These are phyloP conservation scores for Penicillium fuscoglaucum DNA, from an alignment of 2,329 filamentous ascomycete species.

Conservation along the genomic window DNA sequence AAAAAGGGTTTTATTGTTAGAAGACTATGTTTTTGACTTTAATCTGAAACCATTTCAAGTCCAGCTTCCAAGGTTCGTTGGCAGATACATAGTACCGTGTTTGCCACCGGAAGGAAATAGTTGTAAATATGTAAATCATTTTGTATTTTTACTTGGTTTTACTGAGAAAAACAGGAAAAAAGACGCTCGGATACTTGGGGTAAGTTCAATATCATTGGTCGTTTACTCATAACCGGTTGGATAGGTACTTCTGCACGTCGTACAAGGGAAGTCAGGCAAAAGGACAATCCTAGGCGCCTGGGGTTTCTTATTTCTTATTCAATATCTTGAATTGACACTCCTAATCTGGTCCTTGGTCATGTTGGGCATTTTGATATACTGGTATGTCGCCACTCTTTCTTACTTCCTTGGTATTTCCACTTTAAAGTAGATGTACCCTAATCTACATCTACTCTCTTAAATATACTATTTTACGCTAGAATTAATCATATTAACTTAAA, in stretches of 20 bases:
- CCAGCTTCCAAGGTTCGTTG: background rate
- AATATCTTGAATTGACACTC: background rate
- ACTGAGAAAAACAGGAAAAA: no score
- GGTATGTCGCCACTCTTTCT: background rate
- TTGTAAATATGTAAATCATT: no score
- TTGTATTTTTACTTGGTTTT: no score
- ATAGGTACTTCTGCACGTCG: conserved; percentile 17
- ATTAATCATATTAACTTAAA: background rate
- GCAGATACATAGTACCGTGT: background rate
- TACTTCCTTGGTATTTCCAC: background rate
- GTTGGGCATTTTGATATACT: background rate
- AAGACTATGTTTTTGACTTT: conserved; percentile 3
- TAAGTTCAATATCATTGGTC: background rate
- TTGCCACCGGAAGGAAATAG: background rate
- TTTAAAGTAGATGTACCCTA: background rate
- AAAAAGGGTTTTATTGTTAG: background rate
- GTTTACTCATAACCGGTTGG: conserved; percentile 2
- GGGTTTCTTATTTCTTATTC: background rate
- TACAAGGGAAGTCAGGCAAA: conserved; percentile 19
- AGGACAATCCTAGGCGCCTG: conserved; percentile 6
- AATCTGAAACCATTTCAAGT: conserved; percentile 6
- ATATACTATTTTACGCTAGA: background rate
- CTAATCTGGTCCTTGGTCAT: background rate
- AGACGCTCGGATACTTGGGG: background rate
- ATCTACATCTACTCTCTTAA: background rate